Conservation (phyloP, 495 filamentous ascomycete species). For the Alectoria sarmentosa region DNA sequence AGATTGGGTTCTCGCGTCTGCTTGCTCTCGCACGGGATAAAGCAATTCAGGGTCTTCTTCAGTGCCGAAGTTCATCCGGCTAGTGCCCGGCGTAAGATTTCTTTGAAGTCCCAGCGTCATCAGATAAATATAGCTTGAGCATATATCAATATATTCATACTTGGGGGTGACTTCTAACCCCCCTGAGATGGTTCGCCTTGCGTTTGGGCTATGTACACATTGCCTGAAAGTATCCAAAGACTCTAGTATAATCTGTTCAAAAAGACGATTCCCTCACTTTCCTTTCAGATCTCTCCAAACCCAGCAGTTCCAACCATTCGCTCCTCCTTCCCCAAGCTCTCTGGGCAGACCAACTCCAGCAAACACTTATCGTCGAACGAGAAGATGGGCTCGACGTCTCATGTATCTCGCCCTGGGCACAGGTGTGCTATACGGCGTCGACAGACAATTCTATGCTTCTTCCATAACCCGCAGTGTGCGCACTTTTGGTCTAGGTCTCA, state of each 20-base stretch:
- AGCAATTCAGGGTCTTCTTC: neutral
- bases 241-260: neutral
- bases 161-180: neutral
- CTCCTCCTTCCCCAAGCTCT: conserved; percentile 72
- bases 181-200: conserved; percentile 18
- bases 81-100: too few relatives aligned
- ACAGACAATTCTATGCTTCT: conserved; percentile 68
- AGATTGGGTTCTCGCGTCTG: too few relatives aligned
- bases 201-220: conserved; percentile 12
- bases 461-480: conserved; percentile 70
- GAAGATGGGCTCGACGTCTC: conserved; percentile 70
- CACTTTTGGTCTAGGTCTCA: conserved; percentile 70
- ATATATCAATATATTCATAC: neutral
- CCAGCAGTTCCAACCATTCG: conserved; percentile 57
- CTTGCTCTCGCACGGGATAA: too few relatives aligned
- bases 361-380: conserved; percentile 54
- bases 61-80: neutral
- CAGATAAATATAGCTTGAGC: neutral
- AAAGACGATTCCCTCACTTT: neutral
- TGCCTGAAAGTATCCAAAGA: conserved; percentile 5
- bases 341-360: conserved; percentile 66
- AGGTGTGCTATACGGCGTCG: conserved; percentile 57
- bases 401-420: conserved; percentile 52
- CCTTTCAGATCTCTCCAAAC: conserved; percentile 24
- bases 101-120: neutral